Evolutionary conservation across 371 early-diverging fungal genomes (phyloP).

Genomic region (Apophysomyces elegans): DNA sequence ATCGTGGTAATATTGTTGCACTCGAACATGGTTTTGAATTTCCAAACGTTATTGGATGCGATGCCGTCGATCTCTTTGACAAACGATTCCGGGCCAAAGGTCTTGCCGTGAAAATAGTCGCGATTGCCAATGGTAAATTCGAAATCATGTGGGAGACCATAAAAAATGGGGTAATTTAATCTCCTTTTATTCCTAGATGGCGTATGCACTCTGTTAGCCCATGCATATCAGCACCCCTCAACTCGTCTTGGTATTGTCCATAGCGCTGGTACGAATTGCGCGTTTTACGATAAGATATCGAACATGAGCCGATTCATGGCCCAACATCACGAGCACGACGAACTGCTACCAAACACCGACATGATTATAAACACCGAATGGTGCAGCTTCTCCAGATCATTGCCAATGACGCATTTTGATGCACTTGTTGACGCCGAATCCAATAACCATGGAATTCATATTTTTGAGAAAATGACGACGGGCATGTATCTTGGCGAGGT

Average conservation of each 20-base stretch:
- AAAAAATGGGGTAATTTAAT: neutral
- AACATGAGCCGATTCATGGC: constrained; percentile 37
- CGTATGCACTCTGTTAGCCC: constrained; percentile 88
- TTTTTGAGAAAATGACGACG: constrained; percentile 92
- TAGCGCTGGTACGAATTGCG: constrained; percentile 95
- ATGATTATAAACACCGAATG: constrained; percentile 93
- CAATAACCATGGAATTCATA: constrained; percentile 74
- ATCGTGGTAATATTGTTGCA: constrained; percentile 42
- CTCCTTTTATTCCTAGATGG: constrained; percentile 63
- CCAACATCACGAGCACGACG: constrained; percentile 27
- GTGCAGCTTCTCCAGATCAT: constrained; percentile 77
- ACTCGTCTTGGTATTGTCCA: constrained; percentile 90
- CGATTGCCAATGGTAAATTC: constrained; percentile 76
- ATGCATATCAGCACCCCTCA: constrained; percentile 84
- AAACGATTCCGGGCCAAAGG: constrained; percentile 43
- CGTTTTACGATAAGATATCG: constrained; percentile 71
- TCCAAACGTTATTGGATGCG: constrained; percentile 51
- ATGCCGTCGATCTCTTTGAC: constrained; percentile 51
- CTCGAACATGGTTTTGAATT: constrained; percentile 47
- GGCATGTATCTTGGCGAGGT: constrained; percentile 95
- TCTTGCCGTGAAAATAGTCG: constrained; percentile 49
- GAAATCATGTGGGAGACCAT: neutral
- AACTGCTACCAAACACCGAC: constrained; percentile 55
- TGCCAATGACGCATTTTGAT: constrained; percentile 87
- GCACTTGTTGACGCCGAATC: constrained; percentile 74